Percentiles rank a stretch among this genome's conserved stretches.
Conservation (phyloP, 163 green algal species). For the Volvox carteri region DNA sequence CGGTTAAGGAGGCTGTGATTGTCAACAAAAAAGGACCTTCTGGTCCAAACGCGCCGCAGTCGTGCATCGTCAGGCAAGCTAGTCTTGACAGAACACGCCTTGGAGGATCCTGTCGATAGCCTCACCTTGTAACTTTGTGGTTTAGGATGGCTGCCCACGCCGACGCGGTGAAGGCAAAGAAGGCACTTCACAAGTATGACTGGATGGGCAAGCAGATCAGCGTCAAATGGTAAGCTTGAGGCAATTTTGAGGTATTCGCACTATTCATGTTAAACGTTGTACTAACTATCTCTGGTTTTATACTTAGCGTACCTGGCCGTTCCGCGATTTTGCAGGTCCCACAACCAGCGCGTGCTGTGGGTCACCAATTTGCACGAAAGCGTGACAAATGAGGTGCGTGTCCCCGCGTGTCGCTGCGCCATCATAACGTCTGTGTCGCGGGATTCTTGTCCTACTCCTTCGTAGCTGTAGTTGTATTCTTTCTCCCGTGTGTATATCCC, state of each 20-base stretch:
- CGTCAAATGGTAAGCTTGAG: slow-evolving; percentile 54
- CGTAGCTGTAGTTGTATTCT: too few relatives aligned
- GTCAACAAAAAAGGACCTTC: slow-evolving; percentile 54
- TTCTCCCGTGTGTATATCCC: too few relatives aligned
- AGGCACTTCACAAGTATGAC: slow-evolving; percentile 55
- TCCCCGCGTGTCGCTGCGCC: too few relatives aligned
- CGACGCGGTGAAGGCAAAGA: slow-evolving; percentile 47
- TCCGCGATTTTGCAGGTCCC: slow-evolving; percentile 37
- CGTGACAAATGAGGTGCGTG: slow-evolving; percentile 62
- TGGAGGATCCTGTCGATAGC: not conserved
- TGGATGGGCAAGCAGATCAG: slow-evolving; percentile 56
- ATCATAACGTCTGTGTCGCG: too few relatives aligned
- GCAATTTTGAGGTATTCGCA: too few relatives aligned
- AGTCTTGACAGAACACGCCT: not conserved
- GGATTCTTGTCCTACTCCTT: too few relatives aligned
- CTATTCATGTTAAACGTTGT: too few relatives aligned
- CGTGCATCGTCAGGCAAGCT: slow-evolving; percentile 49
- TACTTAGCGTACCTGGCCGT: too few relatives aligned
- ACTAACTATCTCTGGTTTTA: too few relatives aligned
- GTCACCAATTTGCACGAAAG: slow-evolving; percentile 58
- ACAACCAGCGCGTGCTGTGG: slow-evolving; percentile 61
- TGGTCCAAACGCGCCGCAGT: slow-evolving; percentile 30
- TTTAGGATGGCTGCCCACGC: slow-evolving; percentile 37
- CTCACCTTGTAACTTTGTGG: not conserved
- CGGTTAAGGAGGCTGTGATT: slow-evolving; percentile 53